phyloP scores from a whole-genome alignment of 345 rosid genomes.

The Viola odorata region DNA sequence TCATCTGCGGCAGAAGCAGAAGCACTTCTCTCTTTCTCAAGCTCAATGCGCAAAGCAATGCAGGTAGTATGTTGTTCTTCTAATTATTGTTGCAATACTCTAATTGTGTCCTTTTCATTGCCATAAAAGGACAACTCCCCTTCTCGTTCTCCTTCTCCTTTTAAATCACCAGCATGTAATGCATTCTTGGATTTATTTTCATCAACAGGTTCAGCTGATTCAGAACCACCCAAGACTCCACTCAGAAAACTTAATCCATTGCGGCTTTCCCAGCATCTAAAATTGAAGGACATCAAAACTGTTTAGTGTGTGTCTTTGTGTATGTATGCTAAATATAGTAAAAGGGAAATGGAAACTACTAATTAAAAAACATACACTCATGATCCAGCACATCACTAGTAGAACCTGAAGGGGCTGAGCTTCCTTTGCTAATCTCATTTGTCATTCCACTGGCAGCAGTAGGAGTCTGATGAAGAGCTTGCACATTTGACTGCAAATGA shows the following conservation, averaged over 20 bases:
- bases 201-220: slow-evolving; percentile 13
- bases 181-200: slow-evolving; percentile 19
- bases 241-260: slow-evolving; percentile 22
- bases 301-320: no score
- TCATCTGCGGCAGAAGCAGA: slow-evolving; percentile 86
- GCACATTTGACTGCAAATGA: slow-evolving; percentile 18
- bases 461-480: slow-evolving; percentile 25
- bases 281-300: slow-evolving; percentile 11
- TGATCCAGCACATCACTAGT: slow-evolving; percentile 22
- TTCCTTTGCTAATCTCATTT: slow-evolving; percentile 21
- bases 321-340: neutral
- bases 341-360: neutral
- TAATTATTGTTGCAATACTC: slow-evolving; percentile 45
- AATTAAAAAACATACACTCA: slow-evolving; percentile 2
- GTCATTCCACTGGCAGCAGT: slow-evolving; percentile 18
- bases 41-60: slow-evolving; percentile 48
- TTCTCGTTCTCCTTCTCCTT: slow-evolving; percentile 12
- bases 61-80: slow-evolving; percentile 44
- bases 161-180: slow-evolving; percentile 15
- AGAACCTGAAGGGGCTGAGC: slow-evolving; percentile 8
- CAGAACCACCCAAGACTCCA: slow-evolving; percentile 20
- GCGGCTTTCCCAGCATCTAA: slow-evolving; percentile 34
- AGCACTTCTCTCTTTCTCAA: slow-evolving; percentile 81
- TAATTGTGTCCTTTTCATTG: slow-evolving; percentile 28
- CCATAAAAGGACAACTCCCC: slow-evolving; percentile 25